A percentile compares a stretch with the other conserved stretches of the same genome.
Conservation (phyloP, 306 rosid genomes). For the Castanea sativa region DNA sequence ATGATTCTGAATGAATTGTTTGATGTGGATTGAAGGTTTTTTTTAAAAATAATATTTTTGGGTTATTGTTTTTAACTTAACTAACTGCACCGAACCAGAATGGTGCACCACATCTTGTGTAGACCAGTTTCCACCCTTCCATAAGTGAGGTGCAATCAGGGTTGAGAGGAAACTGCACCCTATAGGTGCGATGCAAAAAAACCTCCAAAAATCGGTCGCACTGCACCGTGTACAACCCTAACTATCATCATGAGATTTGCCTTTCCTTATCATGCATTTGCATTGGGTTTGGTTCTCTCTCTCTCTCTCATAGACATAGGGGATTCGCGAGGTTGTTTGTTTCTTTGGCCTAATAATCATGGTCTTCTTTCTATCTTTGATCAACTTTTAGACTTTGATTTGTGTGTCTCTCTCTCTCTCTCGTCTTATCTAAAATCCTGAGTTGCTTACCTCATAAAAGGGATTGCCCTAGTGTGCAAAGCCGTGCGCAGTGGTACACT, state of each 20-base stretch:
- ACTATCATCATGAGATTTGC: constrained; percentile 78
- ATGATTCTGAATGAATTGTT: no score
- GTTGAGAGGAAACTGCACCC: no score
- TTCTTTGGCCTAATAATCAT: constrained; percentile 37
- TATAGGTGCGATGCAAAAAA: no score
- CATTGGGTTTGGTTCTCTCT: constrained; percentile 31
- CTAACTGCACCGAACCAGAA: no score
- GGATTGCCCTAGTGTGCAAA: constrained; percentile 44
- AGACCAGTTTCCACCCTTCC: no score
- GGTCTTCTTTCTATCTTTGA: constrained; percentile 20
- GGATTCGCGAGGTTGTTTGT: constrained; percentile 20
- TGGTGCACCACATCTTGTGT: no score
- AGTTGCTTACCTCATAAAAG: constrained; percentile 73
- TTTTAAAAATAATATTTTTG: no score
- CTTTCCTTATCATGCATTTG: constrained; percentile 86
- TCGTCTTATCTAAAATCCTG: constrained; percentile 42
- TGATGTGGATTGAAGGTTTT: no score
- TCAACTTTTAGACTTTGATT: constrained; percentile 39
- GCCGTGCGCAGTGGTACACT: constrained; percentile 64
- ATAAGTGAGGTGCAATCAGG: no score
- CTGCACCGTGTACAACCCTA: no score
- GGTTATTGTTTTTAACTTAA: no score
- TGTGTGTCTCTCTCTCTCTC: constrained; percentile 36
- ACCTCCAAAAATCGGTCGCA: no score
- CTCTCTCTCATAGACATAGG: background rate